Evolutionary conservation across 352 stramenopile species (phyloP).

Genomic region (Phytophthora pluvialis): DNA sequence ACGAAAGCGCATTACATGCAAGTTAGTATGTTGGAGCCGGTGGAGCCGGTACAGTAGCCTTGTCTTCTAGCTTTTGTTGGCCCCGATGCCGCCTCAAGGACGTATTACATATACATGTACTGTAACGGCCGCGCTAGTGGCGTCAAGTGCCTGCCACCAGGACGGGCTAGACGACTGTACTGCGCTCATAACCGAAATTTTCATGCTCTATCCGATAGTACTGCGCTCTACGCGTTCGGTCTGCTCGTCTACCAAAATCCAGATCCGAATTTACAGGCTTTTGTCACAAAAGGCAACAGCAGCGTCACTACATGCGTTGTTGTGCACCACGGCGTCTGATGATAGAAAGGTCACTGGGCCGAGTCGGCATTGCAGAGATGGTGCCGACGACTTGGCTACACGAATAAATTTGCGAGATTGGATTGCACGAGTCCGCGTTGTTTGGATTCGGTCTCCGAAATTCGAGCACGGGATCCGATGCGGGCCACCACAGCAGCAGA

Average conservation of each 20-base stretch:
- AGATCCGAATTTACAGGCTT: constrained; percentile 7
- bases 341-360: constrained; percentile 17
- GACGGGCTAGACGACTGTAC: constrained; percentile 6
- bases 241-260: constrained; percentile 23
- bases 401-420: constrained; percentile 23
- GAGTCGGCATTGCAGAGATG: constrained; percentile 4
- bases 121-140: constrained; percentile 5
- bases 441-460: not conserved
- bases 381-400: constrained; percentile 25
- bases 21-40: constrained; percentile 6
- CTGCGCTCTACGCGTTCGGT: constrained; percentile 10
- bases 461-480: constrained; percentile 15
- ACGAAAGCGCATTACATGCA: constrained; percentile 3
- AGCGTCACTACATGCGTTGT: constrained; percentile 3
- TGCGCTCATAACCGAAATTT: constrained; percentile 2
- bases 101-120: not conserved
- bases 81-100: not conserved
- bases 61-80: constrained; percentile 1
- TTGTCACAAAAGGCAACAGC: constrained; percentile 15
- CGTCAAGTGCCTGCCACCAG: constrained; percentile 13
- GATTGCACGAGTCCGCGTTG: not conserved
- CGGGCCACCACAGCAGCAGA: not conserved
- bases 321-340: constrained; percentile 1
- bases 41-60: not conserved
- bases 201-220: not conserved